A percentile compares a stretch with the other conserved stretches of the same genome.
Evolutionary conservation across 345 rosid species (phyloP).

Genomic region (Ceriops zippeliana): DNA sequence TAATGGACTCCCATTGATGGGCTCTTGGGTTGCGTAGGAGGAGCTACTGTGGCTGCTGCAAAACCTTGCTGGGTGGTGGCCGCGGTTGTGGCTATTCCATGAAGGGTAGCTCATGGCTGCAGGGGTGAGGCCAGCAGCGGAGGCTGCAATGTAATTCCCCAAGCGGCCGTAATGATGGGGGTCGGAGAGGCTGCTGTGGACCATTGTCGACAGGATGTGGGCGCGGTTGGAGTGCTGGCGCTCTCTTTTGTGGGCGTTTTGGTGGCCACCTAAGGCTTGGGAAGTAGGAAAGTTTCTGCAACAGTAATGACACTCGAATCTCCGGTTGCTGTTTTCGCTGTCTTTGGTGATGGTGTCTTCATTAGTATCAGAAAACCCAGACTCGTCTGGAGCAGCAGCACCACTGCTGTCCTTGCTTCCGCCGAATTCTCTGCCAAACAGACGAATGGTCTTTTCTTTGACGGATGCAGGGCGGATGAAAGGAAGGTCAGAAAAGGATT

Average conservation of each 20-base stretch:
- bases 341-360: conserved; percentile 31
- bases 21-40: conserved; percentile 30
- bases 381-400: conserved; percentile 18
- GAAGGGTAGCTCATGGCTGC: conserved; percentile 47
- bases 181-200: conserved; percentile 47
- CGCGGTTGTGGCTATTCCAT: conserved; percentile 34
- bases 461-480: conserved; percentile 58
- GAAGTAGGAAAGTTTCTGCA: conserved; percentile 95
- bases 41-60: conserved; percentile 37
- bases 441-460: conserved; percentile 64
- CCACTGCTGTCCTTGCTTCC: conserved; percentile 8
- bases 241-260: conserved; percentile 98
- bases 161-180: conserved; percentile 50
- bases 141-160: conserved; percentile 47
- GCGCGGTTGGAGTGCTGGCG: conserved; percentile 91
- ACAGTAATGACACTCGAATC: conserved; percentile 96
- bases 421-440: conserved; percentile 79
- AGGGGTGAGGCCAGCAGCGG: conserved; percentile 14
- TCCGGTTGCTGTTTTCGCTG: conserved; percentile 39
- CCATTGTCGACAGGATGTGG: conserved; percentile 66
- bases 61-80: conserved; percentile 33
- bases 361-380: conserved; percentile 28
- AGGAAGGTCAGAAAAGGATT: conserved; percentile 49
- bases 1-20: conserved; percentile 72
- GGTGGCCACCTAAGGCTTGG: conserved; percentile 98